Evolutionary conservation across 2,329 filamentous ascomycete species (phyloP).

Genomic region (Westerdykella aurantiaca): DNA sequence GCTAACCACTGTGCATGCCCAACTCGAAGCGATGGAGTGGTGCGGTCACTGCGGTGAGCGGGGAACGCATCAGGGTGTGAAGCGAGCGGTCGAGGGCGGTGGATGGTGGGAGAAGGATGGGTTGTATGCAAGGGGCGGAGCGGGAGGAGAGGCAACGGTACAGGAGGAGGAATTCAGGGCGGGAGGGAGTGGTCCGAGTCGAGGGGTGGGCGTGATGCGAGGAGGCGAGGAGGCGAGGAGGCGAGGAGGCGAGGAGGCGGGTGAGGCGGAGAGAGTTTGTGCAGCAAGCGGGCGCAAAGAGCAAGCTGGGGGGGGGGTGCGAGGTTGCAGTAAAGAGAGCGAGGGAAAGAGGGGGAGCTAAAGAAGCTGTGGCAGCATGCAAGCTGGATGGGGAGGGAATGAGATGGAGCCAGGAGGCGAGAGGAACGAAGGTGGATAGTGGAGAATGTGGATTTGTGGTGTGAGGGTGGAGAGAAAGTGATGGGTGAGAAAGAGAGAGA

Average conservation of each 20-base stretch:
- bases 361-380: too few species aligned
- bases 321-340: not conserved
- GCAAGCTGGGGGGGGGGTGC: too few species aligned
- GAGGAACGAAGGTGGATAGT: not conserved
- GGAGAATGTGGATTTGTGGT: not conserved
- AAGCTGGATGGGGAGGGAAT: too few species aligned
- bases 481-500: too few species aligned
- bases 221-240: not conserved
- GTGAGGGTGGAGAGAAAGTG: not conserved
- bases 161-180: not conserved
- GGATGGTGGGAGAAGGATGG: not conserved
- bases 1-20: slow-evolving; percentile 36
- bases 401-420: not conserved
- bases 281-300: too few species aligned
- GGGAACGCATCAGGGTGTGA: slow-evolving; percentile 36
- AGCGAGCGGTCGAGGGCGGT: slow-evolving; percentile 2
- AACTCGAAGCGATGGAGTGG: slow-evolving; percentile 35
- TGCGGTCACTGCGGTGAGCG: slow-evolving; percentile 33
- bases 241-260: not conserved
- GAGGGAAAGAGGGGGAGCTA: not conserved
- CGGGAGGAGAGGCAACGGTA: not conserved
- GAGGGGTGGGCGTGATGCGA: not conserved
- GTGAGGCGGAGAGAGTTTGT: too few species aligned
- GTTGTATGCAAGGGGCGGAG: not conserved
- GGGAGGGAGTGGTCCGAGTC: not conserved